Evolutionary conservation across 495 filamentous ascomycete genomes (phyloP).

Genomic region (Hypomontagnella submonticulosa): DNA sequence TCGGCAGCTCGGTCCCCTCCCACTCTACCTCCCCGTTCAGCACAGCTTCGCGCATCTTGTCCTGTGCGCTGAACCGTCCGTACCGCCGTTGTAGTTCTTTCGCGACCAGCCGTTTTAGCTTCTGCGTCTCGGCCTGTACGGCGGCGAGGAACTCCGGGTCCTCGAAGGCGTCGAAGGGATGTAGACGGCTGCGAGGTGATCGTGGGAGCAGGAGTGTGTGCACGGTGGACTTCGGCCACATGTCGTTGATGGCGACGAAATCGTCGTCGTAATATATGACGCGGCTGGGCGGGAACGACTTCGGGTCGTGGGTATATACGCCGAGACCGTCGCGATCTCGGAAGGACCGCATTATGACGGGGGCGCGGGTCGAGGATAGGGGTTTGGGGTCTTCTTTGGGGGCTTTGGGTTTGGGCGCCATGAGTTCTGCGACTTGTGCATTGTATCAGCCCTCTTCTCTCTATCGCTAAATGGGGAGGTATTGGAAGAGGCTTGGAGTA

Average conservation of each 20-base stretch:
- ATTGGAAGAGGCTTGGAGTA: neutral
- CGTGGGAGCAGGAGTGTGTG: slow-evolving; percentile 91
- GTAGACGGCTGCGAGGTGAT: slow-evolving; percentile 68
- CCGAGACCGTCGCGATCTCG: slow-evolving; percentile 71
- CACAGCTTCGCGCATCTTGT: slow-evolving; percentile 66
- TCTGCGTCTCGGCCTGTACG: slow-evolving; percentile 68
- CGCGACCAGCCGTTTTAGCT: slow-evolving; percentile 72
- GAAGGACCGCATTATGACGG: slow-evolving; percentile 44
- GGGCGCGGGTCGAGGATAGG: slow-evolving; percentile 28
- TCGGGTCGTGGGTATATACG: slow-evolving; percentile 76
- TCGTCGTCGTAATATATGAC: slow-evolving; percentile 76
- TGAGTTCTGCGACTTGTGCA: slow-evolving; percentile 70
- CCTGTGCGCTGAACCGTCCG: slow-evolving; percentile 70
- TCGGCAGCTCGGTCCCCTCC: slow-evolving; percentile 64
- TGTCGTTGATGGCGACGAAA: slow-evolving; percentile 85
- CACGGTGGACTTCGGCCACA: slow-evolving; percentile 84
- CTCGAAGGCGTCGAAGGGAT: slow-evolving; percentile 83
- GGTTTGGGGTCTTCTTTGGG: slow-evolving; percentile 52
- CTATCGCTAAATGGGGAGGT: neutral
- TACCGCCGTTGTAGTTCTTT: slow-evolving; percentile 79
- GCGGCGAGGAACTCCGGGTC: slow-evolving; percentile 75
- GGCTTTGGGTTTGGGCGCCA: slow-evolving; percentile 67
- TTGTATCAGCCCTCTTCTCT: slow-evolving; percentile 7
- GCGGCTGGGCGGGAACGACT: slow-evolving; percentile 65
- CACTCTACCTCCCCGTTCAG: slow-evolving; percentile 65